Base-by-base conservation (phyloP, 2,329 filamentous ascomycete species). In the Piedraia hortae region DNA sequence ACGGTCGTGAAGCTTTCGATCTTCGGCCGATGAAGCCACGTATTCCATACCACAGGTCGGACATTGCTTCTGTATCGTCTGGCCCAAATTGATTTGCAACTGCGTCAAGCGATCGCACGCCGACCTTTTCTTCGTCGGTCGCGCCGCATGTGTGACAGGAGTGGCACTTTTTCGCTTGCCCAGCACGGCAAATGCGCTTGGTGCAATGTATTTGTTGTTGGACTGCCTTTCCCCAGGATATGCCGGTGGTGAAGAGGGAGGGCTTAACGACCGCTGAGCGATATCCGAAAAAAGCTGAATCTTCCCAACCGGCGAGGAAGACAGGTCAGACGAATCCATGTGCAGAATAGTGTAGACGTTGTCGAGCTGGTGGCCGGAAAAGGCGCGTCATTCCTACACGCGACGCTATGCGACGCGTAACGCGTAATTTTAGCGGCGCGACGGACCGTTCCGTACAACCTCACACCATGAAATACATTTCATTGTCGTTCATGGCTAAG, bases 31-130 rank as follows among this genome's bases (percentile, higher is more conserved):
- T 0, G 62, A 66, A 3, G 62, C 57, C 15, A 62, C 53, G 32
- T 69, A 71, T 23, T 65, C 59, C 65, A 71, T 71, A 1, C 60
- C 59, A 33, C 65, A 71, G 3, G 46, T 48, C 16, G 48, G 46
- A 41, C 65, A 71, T 6, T 53, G 59, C 31, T 56, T 58, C 20
- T 57, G 51, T 17, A 55, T 44, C 18, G 58, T 51, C 17, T 50
- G 46, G 2, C 59, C 62, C 7, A 67, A 45, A 32, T 62, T 59
- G 27, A 68, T 52, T 32, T 62, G 58, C 48, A 62, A 62, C 35
- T 68, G 62, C 21, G 54, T 54, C 26, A 65, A 34, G 13, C 38
- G 4, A 37, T 36, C 24, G 32, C 38, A 18, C 36, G 36, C 30
- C 40, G 33, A 29, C n/a, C 20, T 12, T 15, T 26, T 32, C 16